Percentiles rank a stretch among this genome's conserved stretches.
phyloP scores from a whole-genome alignment of 257 asterid genomes.

The Rehmannia glutinosa region DNA sequence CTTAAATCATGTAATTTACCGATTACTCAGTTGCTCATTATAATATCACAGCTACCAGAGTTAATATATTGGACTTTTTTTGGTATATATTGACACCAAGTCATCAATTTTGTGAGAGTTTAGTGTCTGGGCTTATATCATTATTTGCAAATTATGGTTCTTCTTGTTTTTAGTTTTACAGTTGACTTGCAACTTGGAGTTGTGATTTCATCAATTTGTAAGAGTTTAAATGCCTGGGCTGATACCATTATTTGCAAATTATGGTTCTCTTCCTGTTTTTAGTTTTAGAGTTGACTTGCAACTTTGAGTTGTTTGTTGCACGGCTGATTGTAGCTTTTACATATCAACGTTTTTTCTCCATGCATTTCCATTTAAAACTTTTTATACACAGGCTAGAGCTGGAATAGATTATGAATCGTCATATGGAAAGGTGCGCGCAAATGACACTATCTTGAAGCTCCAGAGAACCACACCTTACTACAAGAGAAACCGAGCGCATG shows the following conservation, averaged over 20 bases:
- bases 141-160: not conserved
- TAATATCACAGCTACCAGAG: too few species aligned
- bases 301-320: not conserved
- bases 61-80: too few species aligned
- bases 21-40: too few species aligned
- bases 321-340: not conserved
- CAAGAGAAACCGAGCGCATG: constrained; percentile 94
- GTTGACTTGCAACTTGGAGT: not conserved
- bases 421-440: constrained; percentile 82
- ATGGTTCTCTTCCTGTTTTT: not conserved
- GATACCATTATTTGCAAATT: not conserved
- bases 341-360: not conserved
- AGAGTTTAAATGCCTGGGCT: not conserved
- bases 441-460: constrained; percentile 88
- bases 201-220: too few species aligned
- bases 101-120: constrained; percentile 6
- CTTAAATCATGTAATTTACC: too few species aligned
- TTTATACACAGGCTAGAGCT: constrained; percentile 79
- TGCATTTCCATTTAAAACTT: constrained; percentile 1
- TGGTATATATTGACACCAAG: not conserved
- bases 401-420: constrained; percentile 98
- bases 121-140: not conserved
- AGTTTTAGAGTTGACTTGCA: constrained; percentile 3
- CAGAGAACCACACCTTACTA: constrained; percentile 96
- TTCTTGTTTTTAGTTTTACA: not conserved